Conservation (phyloP, 139 green algal genomes). For the Picochlorum sp. region DNA sequence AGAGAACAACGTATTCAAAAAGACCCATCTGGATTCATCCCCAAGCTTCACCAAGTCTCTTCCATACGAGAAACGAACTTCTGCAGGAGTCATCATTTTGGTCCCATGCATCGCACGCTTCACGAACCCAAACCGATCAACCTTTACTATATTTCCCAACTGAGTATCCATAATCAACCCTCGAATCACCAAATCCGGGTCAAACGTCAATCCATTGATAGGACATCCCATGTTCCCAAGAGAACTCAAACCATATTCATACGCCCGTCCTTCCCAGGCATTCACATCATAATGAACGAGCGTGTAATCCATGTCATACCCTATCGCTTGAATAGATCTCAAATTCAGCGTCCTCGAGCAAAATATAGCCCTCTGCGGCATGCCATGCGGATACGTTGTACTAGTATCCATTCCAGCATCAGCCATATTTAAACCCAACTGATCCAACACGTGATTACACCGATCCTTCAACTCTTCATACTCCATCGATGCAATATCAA, state of each 20-base stretch:
- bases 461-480: slow-evolving; percentile 21
- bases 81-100: slow-evolving; percentile 66
- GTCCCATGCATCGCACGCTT: slow-evolving; percentile 93
- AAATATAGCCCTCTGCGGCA: slow-evolving; percentile 77
- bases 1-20: slow-evolving; percentile 95
- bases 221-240: slow-evolving; percentile 50
- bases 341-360: slow-evolving; percentile 92
- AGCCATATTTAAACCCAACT: not conserved
- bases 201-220: slow-evolving; percentile 79
- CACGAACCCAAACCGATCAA: slow-evolving; percentile 61
- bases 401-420: not conserved
- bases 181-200: slow-evolving; percentile 75
- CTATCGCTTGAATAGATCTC: slow-evolving; percentile 79
- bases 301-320: slow-evolving; percentile 83
- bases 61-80: slow-evolving; percentile 72
- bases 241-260: slow-evolving; percentile 35
- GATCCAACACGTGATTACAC: not conserved
- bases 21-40: slow-evolving; percentile 76
- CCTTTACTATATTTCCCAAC: slow-evolving; percentile 57
- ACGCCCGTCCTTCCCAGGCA: slow-evolving; percentile 85
- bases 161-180: slow-evolving; percentile 58
- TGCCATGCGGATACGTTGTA: slow-evolving; percentile 48
- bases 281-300: slow-evolving; percentile 92
- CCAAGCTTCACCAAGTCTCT: slow-evolving; percentile 81
- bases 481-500: slow-evolving; percentile 44